These are phyloP conservation scores for Fusarium sp. DNA, from an alignment of 2,329 filamentous ascomycete species.

Conservation along the genomic window DNA sequence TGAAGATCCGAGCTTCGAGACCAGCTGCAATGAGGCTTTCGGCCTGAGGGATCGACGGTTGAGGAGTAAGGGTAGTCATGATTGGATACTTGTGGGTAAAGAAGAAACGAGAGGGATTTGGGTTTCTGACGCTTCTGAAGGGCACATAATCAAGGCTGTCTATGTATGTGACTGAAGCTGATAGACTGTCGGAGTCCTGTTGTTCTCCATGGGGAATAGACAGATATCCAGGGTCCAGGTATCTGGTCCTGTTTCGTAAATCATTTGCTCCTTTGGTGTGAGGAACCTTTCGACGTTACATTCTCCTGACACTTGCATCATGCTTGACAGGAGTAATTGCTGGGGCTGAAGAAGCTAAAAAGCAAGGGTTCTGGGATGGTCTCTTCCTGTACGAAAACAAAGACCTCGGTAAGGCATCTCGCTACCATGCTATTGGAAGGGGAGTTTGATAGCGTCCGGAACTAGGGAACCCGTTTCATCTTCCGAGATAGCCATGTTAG, in stretches of 20 bases:
- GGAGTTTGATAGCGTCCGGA: not conserved
- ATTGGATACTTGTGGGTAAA: not conserved
- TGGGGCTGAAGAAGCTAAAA: not conserved
- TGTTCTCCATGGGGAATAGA: not conserved
- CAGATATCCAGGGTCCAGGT: not conserved
- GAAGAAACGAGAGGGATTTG: not conserved
- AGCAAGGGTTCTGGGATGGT: not conserved
- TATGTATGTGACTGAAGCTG: not conserved
- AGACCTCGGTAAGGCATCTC: not conserved
- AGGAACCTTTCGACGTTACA: not conserved
- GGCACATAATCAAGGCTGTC: not conserved
- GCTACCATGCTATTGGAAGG: not conserved
- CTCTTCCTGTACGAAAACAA: not conserved
- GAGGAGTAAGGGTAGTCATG: constrained; percentile 3
- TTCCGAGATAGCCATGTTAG: not conserved
- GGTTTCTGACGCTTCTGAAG: not conserved
- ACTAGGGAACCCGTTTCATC: not conserved
- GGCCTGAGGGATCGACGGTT: not conserved
- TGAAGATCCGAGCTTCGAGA: constrained; percentile 10
- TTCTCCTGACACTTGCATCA: not conserved
- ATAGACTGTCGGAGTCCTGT: not conserved
- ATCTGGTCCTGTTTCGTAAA: not conserved
- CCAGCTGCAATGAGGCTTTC: constrained; percentile 16
- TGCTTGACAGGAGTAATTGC: not conserved
- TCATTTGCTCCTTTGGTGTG: not conserved